Percentiles rank a stretch among this genome's conserved stretches.
These are phyloP conservation scores for Pedinophyceae sp. DNA, from an alignment of 139 green algal genomes.

Conservation along the genomic window DNA sequence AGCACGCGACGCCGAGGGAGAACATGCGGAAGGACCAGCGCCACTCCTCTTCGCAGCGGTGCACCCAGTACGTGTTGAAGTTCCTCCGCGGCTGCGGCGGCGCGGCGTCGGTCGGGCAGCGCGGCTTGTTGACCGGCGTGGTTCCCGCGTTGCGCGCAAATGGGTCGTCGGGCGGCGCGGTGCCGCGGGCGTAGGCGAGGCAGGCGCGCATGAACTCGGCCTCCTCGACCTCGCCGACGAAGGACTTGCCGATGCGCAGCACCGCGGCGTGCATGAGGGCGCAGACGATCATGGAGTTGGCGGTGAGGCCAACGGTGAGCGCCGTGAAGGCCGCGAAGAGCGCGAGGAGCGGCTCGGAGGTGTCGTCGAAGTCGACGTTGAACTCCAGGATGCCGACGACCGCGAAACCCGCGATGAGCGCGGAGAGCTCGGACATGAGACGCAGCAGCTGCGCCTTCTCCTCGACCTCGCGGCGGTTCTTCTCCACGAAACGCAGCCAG, in stretches of 20 bases:
- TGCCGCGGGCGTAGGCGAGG: not conserved
- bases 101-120: too few relatives aligned
- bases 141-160: too few relatives aligned
- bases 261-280: not conserved
- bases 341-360: not conserved
- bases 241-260: not conserved
- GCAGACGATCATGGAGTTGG: not conserved
- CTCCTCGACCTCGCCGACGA: not conserved
- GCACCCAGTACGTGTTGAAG: not conserved
- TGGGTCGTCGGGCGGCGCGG: too few relatives aligned
- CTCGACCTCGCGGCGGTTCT: not conserved
- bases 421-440: not conserved
- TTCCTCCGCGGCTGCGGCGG: not conserved
- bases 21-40: not conserved
- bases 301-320: not conserved
- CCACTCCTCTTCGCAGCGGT: not conserved
- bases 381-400: conserved; percentile 1
- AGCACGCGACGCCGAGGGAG: not conserved
- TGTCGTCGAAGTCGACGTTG: not conserved
- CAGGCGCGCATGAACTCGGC: not conserved
- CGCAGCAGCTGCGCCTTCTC: not conserved
- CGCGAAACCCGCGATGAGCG: not conserved
- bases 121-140: too few relatives aligned
- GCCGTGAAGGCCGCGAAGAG: not conserved
- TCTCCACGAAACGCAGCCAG: conserved; percentile 1